Evolutionary conservation across 192 early-diverging fungal genomes (phyloP).

Genomic region (Podila verticillata): DNA sequence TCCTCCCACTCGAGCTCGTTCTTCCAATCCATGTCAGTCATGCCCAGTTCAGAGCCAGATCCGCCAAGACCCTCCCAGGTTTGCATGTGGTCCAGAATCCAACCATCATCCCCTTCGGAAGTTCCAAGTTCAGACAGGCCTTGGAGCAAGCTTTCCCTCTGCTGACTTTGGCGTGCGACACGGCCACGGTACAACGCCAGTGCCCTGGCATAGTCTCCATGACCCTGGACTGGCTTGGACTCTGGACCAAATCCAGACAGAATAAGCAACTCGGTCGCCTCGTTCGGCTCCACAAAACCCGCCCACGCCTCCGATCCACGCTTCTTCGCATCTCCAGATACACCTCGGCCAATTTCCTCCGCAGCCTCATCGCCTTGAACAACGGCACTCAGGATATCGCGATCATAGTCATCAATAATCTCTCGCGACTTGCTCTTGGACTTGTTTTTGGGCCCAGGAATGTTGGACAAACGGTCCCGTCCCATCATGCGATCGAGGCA

Average conservation of each 20-base stretch:
- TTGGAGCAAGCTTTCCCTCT: constrained; percentile 18
- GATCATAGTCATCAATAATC: constrained; percentile 25
- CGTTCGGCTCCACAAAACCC: constrained; percentile 15
- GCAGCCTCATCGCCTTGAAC: background rate
- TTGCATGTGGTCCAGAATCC: constrained; percentile 18
- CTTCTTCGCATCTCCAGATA: background rate
- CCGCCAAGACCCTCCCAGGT: constrained; percentile 6
- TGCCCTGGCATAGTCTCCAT: constrained; percentile 29
- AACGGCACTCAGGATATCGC: constrained; percentile 28
- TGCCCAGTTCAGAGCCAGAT: constrained; percentile 15
- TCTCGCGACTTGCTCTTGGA: constrained; percentile 25
- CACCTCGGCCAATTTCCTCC: background rate
- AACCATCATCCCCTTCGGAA: constrained; percentile 10
- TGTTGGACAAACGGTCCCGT: background rate
- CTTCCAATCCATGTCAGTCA: constrained; percentile 41
- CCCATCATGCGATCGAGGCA: constrained; percentile 38
- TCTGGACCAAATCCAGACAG: constrained; percentile 41
- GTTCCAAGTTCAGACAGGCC: constrained; percentile 1
- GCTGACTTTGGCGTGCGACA: constrained; percentile 32
- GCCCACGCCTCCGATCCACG: too few species aligned
- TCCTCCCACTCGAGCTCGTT: constrained; percentile 46
- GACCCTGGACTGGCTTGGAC: constrained; percentile 20
- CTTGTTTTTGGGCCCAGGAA: background rate
- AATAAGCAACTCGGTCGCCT: constrained; percentile 17
- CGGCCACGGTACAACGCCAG: constrained; percentile 33